Percentiles rank a stretch among this genome's conserved stretches.
phyloP scores from a whole-genome alignment of 2,329 filamentous ascomycete species.

The Talaromyces sp. region DNA sequence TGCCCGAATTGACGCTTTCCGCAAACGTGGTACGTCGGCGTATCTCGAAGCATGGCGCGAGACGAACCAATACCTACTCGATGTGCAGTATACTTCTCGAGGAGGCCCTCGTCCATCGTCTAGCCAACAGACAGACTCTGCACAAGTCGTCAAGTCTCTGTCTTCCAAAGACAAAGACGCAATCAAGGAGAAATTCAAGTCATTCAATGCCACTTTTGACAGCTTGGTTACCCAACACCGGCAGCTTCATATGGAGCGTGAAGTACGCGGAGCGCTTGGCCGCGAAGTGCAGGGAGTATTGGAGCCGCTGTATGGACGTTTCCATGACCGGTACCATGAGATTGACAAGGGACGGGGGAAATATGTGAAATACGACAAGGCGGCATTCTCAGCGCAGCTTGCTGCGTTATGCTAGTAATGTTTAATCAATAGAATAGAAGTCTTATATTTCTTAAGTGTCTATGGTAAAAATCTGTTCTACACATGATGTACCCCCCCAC shows the following conservation, averaged over 20 bases:
- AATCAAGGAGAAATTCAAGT: conserved; percentile 93
- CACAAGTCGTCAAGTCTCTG: conserved; percentile 76
- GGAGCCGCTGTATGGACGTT: conserved; percentile 88
- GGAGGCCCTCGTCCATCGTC: conserved; percentile 64
- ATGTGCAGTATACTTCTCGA: conserved; percentile 87
- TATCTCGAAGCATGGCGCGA: conserved; percentile 90
- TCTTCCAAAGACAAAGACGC: conserved; percentile 89
- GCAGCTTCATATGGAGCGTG: conserved; percentile 80
- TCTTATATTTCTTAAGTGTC: neutral
- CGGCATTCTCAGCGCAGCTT: conserved; percentile 64
- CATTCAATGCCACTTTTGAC: conserved; percentile 88
- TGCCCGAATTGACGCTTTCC: conserved; percentile 72
- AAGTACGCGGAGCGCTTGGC: conserved; percentile 75
- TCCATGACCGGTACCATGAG: conserved; percentile 97
- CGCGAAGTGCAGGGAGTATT: conserved; percentile 87
- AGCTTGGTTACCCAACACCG: conserved; percentile 82
- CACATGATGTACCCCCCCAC: neutral
- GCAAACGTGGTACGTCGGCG: conserved; percentile 75
- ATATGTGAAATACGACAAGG: conserved; percentile 96
- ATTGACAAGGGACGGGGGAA: conserved; percentile 97
- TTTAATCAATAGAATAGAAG: conserved; percentile 1
- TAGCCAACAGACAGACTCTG: conserved; percentile 65
- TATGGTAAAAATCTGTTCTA: conserved; percentile 16
- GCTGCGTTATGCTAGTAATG: conserved; percentile 38
- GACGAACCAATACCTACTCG: conserved; percentile 76